These are phyloP conservation scores for Cornus controversa DNA, from an alignment of 148 eudicot genomes.

Conservation along the genomic window DNA sequence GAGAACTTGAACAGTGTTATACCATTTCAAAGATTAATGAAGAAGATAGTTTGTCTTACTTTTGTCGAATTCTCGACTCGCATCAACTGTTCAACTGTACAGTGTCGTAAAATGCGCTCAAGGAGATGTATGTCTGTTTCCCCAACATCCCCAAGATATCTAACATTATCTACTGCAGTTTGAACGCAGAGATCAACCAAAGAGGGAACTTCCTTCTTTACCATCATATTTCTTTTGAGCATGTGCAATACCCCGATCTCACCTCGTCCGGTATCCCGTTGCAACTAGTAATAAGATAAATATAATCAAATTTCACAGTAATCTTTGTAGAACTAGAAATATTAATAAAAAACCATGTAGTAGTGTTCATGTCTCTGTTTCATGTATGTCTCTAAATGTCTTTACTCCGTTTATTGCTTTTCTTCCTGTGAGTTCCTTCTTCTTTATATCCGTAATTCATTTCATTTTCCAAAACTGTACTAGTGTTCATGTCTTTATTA, in stretches of 20 bases:
- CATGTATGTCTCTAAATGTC: too few species aligned
- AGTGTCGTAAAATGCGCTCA: conserved; percentile 80
- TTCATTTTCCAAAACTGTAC: too few species aligned
- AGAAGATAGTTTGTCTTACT: conserved; percentile 47
- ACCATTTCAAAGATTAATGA: background rate
- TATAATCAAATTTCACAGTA: background rate
- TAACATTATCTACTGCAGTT: conserved; percentile 72
- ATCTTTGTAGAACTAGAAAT: background rate
- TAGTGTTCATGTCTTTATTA: too few species aligned
- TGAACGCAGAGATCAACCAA: conserved; percentile 85
- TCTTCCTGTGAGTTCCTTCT: background rate
- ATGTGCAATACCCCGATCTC: conserved; percentile 29
- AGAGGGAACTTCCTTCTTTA: conserved; percentile 46
- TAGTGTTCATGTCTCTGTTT: background rate
- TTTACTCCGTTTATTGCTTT: background rate
- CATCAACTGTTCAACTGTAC: conserved; percentile 74
- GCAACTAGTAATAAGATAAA: conserved; percentile 2
- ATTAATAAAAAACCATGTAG: background rate
- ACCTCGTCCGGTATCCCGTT: conserved; percentile 6
- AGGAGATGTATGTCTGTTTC: conserved; percentile 62
- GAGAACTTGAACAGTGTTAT: background rate
- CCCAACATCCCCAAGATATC: conserved; percentile 87
- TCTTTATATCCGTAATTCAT: background rate
- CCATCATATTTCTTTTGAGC: conserved; percentile 22
- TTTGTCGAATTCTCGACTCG: conserved; percentile 69